Evolutionary conservation across 1,284 basidiomycete genomes (phyloP), one percentile per base, ranked within the genome.

Genomic region (Athelia psychrophila): DNA sequence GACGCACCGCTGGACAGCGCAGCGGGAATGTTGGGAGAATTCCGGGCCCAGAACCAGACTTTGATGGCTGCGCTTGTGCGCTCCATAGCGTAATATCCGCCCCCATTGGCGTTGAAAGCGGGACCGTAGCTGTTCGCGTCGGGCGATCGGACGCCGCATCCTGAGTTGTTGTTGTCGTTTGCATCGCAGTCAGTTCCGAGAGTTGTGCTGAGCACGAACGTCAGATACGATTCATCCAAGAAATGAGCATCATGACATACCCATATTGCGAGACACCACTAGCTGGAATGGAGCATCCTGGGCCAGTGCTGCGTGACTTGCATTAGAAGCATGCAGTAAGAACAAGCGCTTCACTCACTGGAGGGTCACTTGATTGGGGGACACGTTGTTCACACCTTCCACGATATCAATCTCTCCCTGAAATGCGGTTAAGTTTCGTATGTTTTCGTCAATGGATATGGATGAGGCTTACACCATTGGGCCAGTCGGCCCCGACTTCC

Each of bases 391-490:
- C 33, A 86, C 80, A 13, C 81, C 86, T 64, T 89, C 87, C 15
- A 88, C 51, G 47, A 89, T 84, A 64, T 89, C 86, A 22, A 87
- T 75, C 63, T 89, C 81, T 1, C 83, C 83, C 81, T 80, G 53
- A 16, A 23, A 57, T 24, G 13, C n/a, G n/a, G n/a, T 53, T 46
- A 27, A 0, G n/a, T n/a, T n/a, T 8, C 0, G 20, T 19, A 13
- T 40, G 15, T 6, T 13, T 12, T 18, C 18, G 13, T 27, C 33
- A 18, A n/a, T 19, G 20, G 18, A 47, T 10, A 20, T n/a, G 35
- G 45, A 24, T 27, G 15, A 44, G 18, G 25, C 63, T 33, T 59
- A 77, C 79, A 35, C 71, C 62, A 49, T 68, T 61, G 2, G 81
- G 82, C 81, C 81, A 84, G 54, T 76, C 63, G 32, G 64, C 60